A percentile compares a stretch with the other conserved stretches of the same genome.
phyloP scores from a whole-genome alignment of 139 green algal species.

The Haematococcus lacustris region DNA sequence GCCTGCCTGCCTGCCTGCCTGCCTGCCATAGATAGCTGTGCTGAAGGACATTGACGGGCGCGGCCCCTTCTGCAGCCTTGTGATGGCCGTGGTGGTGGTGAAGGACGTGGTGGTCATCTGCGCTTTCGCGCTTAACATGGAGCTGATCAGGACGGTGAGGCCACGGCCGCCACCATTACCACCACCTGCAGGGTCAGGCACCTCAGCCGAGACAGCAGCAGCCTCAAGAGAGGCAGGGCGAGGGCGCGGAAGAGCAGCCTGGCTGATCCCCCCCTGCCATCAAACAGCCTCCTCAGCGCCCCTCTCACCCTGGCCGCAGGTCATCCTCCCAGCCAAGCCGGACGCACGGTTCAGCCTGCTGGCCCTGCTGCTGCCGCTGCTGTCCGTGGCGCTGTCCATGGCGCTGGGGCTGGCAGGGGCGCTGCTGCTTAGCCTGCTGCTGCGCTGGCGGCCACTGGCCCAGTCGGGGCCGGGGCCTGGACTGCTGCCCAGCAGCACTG shows the following conservation, averaged over 20 bases:
- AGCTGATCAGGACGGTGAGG: conserved; percentile 29
- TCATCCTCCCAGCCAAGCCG: conserved; percentile 13
- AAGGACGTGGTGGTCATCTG: conserved; percentile 90
- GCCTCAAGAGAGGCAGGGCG: too few species aligned
- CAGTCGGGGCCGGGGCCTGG: too few species aligned
- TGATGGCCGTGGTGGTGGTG: conserved; percentile 80
- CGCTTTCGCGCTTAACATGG: conserved; percentile 75
- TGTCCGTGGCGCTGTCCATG: conserved; percentile 37
- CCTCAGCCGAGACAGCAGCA: too few species aligned
- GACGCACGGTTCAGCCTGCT: conserved; percentile 10
- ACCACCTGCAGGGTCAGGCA: too few species aligned
- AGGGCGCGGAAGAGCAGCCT: too few species aligned
- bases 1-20: neutral
- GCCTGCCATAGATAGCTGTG: conserved; percentile 64
- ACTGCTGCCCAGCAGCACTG: too few species aligned
- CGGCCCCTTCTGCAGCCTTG: conserved; percentile 69
- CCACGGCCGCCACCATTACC: too few species aligned
- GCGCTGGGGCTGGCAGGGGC: conserved; percentile 28
- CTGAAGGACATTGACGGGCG: conserved; percentile 72
- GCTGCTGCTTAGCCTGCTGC: conserved; percentile 22
- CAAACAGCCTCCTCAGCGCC: too few species aligned
- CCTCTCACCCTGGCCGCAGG: conserved; percentile 12
- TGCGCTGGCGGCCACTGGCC: conserved; percentile 4
- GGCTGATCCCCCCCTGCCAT: too few species aligned
- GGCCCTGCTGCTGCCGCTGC: conserved; percentile 29